phyloP scores from a whole-genome alignment of 495 filamentous ascomycete species.

The Terfezia boudieri region DNA sequence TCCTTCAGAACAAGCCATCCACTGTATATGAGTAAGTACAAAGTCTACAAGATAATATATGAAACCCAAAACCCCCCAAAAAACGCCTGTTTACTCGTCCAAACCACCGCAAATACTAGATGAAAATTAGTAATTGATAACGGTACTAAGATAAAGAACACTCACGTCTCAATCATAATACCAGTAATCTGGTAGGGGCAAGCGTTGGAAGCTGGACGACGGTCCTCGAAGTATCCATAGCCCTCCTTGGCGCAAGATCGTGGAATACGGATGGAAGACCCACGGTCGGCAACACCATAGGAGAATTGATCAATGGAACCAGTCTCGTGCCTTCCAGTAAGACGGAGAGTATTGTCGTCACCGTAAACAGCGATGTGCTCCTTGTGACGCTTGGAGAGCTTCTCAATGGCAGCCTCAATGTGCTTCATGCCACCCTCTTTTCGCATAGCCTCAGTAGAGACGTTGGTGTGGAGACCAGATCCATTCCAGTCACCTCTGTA shows the following conservation, averaged over 20 bases:
- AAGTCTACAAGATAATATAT: not conserved
- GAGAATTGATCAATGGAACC: conserved; percentile 81
- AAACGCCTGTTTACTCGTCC: not conserved
- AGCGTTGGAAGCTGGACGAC: conserved; percentile 82
- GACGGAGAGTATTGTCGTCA: conserved; percentile 70
- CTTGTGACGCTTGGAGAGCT: conserved; percentile 65
- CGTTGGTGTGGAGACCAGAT: conserved; percentile 81
- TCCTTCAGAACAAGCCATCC: not conserved
- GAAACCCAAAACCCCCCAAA: not conserved
- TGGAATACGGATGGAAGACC: conserved; percentile 82
- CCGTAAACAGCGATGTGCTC: conserved; percentile 98
- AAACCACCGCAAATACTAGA: not conserved
- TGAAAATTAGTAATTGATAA: not conserved
- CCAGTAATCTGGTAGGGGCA: conserved; percentile 93
- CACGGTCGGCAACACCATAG: conserved; percentile 91
- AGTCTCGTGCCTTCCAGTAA: conserved; percentile 93
- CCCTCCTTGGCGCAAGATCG: conserved; percentile 74
- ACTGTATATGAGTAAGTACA: not conserved
- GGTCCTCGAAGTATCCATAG: conserved; percentile 96
- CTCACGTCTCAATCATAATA: conserved; percentile 58
- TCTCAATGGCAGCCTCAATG: conserved; percentile 71
- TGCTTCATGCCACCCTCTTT: conserved; percentile 81
- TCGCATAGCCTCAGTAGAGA: conserved; percentile 71
- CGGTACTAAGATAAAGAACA: not conserved
- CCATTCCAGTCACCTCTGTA: conserved; percentile 85